Evolutionary conservation across 345 rosid genomes (phyloP), one percentile per base, ranked within the genome.

Genomic region (Syzygium oleosum): DNA sequence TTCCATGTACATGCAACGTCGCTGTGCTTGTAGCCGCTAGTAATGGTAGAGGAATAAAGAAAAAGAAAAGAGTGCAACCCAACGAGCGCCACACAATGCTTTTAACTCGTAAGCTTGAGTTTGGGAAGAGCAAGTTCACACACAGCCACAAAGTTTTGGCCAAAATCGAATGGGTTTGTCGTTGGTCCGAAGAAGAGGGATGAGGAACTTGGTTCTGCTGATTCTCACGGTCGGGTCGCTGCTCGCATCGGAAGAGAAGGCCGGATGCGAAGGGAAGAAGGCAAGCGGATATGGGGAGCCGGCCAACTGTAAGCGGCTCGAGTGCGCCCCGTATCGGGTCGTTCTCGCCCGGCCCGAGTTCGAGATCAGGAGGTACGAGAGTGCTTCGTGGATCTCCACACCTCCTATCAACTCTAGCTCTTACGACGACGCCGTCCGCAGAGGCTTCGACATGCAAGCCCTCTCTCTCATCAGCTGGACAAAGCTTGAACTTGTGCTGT

Each of bases 401-500:
- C 63, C 63, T 84, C 63, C 59, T 6, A 34, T 52, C 85, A 52
- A 52, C 59, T 84, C 63, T 41, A 15, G 59, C 22, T 84, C 61
- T 61, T 34, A 52, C 25, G 25, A 29, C 14, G 29, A 84, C 8
- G 86, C 63, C 43, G 17, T 23, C 46, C 5, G 15, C 38, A n/a
- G 86, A 49, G 89, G 88, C 84, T 87, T 91, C 77, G 65, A 84
- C 54, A 86, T 84, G 89, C 80, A 86, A 86, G 85, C 84, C 54
- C 46, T 41, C 29, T 84, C 78, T 16, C 43, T 3, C 22, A 5
- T 31, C 78, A 8, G 19, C 8, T 31, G 78, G 43, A 65, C 43
- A 8, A 31, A 31, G 3, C 73, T 14, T 61, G 41, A 65, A 65
- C 38, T 34, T 3, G 43, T 65, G 43, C 9, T 21, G 17, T 29